These are phyloP conservation scores for Scorias spongiosa DNA, from an alignment of 2,329 filamentous ascomycete species.

Conservation along the genomic window DNA sequence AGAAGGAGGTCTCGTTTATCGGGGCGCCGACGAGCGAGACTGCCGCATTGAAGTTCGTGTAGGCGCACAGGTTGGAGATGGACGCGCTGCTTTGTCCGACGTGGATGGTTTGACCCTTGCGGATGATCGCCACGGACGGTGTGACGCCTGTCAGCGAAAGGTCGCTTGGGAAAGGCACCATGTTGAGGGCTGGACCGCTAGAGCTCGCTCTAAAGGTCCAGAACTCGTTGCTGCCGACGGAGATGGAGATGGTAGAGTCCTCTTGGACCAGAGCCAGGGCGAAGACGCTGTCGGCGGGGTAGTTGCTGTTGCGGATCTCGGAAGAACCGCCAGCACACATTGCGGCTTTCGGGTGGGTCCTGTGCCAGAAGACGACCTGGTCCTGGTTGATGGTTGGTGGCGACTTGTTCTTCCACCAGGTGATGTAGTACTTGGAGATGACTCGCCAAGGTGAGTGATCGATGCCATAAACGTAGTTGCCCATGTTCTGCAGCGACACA, in stretches of 20 bases:
- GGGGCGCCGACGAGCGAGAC: slow-evolving; percentile 18
- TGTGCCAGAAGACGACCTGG: slow-evolving; percentile 25
- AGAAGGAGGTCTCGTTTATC: no score
- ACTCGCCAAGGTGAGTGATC: slow-evolving; percentile 24
- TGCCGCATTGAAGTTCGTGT: slow-evolving; percentile 22
- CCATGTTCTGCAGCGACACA: slow-evolving; percentile 18
- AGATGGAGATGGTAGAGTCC: slow-evolving; percentile 18
- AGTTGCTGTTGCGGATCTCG: slow-evolving; percentile 19
- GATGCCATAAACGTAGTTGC: slow-evolving; percentile 21
- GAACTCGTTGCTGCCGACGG: slow-evolving; percentile 19
- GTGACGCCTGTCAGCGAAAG: slow-evolving; percentile 14
- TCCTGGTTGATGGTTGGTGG: slow-evolving; percentile 19
- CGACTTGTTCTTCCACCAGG: slow-evolving; percentile 21
- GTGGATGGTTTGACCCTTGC: slow-evolving; percentile 13
- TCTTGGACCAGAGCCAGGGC: slow-evolving; percentile 22
- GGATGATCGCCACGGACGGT: slow-evolving; percentile 19
- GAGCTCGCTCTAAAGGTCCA: slow-evolving; percentile 19
- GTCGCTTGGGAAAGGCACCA: slow-evolving; percentile 19
- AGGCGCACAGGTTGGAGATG: slow-evolving; percentile 16
- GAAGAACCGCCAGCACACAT: slow-evolving; percentile 17
- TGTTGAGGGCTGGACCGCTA: slow-evolving; percentile 16
- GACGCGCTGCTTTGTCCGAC: slow-evolving; percentile 12
- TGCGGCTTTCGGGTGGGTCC: slow-evolving; percentile 21
- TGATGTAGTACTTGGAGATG: slow-evolving; percentile 24
- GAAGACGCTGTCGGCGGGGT: slow-evolving; percentile 22